Conservation (phyloP, 495 filamentous ascomycete species). For the Endocarpon pusillum region DNA sequence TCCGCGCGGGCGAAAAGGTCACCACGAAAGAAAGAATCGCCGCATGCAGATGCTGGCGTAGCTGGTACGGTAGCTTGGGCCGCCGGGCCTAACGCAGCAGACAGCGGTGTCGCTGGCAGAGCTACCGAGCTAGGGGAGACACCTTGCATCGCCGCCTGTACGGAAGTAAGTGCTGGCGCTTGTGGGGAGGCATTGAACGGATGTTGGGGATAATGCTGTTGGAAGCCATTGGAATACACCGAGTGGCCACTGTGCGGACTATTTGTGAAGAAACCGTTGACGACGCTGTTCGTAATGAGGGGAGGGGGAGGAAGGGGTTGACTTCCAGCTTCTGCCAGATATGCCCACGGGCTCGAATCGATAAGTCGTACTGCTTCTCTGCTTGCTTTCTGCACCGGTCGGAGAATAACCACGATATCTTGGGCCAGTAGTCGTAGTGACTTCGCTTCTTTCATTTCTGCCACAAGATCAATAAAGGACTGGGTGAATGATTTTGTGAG, state of each 20-base stretch:
- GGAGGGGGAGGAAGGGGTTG: not conserved
- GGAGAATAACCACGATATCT: constrained; percentile 52
- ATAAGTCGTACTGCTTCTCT: constrained; percentile 61
- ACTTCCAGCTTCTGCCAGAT: constrained; percentile 23
- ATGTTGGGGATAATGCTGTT: constrained; percentile 20
- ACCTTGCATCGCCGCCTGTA: constrained; percentile 15
- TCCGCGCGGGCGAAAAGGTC: constrained; percentile 65
- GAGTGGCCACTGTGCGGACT: constrained; percentile 10
- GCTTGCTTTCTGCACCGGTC: constrained; percentile 57
- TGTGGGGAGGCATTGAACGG: constrained; percentile 17
- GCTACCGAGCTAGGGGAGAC: constrained; percentile 23
- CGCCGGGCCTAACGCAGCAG: constrained; percentile 72
- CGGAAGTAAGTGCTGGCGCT: constrained; percentile 11
- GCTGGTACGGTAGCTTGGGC: constrained; percentile 78
- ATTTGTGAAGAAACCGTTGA: not conserved
- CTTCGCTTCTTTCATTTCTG: constrained; percentile 50
- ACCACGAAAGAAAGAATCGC: constrained; percentile 44
- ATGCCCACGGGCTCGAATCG: constrained; percentile 61
- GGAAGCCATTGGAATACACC: constrained; percentile 19
- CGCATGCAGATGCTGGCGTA: constrained; percentile 53
- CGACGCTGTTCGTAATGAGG: not conserved
- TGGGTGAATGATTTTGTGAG: constrained; percentile 61
- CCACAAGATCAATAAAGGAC: constrained; percentile 57
- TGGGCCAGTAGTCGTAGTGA: constrained; percentile 43
- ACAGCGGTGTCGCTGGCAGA: constrained; percentile 53